A percentile compares a stretch with the other conserved stretches of the same genome.
These are phyloP conservation scores for Trichosporon faecale DNA, from an alignment of 1,284 basidiomycete species.

Conservation along the genomic window DNA sequence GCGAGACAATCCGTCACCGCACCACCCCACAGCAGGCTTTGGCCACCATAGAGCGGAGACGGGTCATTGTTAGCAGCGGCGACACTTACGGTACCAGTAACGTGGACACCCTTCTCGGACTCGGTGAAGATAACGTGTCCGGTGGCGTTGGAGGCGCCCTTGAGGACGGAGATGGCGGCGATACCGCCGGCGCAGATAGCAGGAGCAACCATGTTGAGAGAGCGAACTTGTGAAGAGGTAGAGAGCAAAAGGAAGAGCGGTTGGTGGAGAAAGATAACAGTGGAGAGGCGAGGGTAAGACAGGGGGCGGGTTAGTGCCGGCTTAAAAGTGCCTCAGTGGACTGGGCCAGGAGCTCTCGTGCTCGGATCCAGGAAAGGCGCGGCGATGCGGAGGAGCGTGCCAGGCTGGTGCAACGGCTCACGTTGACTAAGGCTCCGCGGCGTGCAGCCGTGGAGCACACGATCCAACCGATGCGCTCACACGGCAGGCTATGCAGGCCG, in stretches of 20 bases:
- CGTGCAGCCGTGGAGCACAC: not conserved
- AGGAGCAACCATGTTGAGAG: not conserved
- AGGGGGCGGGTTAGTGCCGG: not conserved
- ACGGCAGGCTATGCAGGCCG: not conserved
- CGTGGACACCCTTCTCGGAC: conserved; percentile 9
- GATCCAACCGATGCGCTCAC: not conserved
- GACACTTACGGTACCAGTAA: conserved; percentile 20
- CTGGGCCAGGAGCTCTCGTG: not conserved
- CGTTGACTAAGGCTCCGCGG: not conserved
- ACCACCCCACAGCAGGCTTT: not conserved
- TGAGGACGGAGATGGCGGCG: conserved; percentile 17
- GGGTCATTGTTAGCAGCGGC: not conserved
- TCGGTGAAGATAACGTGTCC: conserved; percentile 20
- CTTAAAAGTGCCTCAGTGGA: conserved; percentile 9
- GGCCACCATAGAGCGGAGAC: not conserved
- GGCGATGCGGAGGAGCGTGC: not conserved
- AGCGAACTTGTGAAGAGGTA: not conserved
- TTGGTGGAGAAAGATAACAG: not conserved
- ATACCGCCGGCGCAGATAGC: conserved; percentile 3
- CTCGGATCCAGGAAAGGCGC: not conserved
- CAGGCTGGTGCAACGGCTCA: not conserved
- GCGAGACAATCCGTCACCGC: not conserved
- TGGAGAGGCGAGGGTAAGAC: not conserved
- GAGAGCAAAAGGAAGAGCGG: not conserved
- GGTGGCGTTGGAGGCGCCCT: conserved; percentile 9